Base-by-base conservation (phyloP, 345 rosid species). In the Sisymbrium altissimum region DNA sequence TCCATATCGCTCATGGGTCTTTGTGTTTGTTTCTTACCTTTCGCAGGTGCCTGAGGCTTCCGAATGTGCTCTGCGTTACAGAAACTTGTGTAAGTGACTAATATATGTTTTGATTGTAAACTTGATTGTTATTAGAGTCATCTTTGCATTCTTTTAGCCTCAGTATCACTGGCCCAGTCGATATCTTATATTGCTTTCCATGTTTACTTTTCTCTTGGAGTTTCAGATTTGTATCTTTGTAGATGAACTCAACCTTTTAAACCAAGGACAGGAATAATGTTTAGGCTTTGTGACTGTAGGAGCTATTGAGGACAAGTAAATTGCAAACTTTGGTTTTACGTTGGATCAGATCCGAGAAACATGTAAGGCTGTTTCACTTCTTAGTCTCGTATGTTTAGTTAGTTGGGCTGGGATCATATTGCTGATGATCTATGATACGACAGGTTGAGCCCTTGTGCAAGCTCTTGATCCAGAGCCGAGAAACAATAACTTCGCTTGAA, bases 11-110 rank as follows among this genome's bases (percentile, higher is more conserved):
- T 45, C 49, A 36, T 21, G 43, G 19, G 33, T 73, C 49, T 66
- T 66, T 68, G 5, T 4, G 17, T 70, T 25, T 15, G 15, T 41
- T 48, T 68, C 48, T 66, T 74, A 74, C 66, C 55, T 71, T 74
- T 49, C 77, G 83, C 93, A 91, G 97, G 83, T 84, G 68, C 71
- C 71, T 94, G 81, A 85, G 93, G 80, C 97, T 94, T 86, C 92
- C 78, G 74, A 89, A 74, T 86, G 96, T 87, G 38, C 81, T 88
- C 43, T 89, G 94, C 75, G 80, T 76, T 72, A 66, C 81, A 45
- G 97, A 94, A 84, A 82, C 87, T 62, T 84, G 86, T 75, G 97
- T 94, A 89, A 81, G 94, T 79, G 73, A 57, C 44, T 1, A 55
- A 36, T 6, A 5, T 70, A 10, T 59, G 61, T 11, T 36, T 33